A percentile compares a stretch with the other conserved stretches of the same genome.
Evolutionary conservation across 176 grass and related monocot species (phyloP).

Genomic region (Cenchrus americanus): DNA sequence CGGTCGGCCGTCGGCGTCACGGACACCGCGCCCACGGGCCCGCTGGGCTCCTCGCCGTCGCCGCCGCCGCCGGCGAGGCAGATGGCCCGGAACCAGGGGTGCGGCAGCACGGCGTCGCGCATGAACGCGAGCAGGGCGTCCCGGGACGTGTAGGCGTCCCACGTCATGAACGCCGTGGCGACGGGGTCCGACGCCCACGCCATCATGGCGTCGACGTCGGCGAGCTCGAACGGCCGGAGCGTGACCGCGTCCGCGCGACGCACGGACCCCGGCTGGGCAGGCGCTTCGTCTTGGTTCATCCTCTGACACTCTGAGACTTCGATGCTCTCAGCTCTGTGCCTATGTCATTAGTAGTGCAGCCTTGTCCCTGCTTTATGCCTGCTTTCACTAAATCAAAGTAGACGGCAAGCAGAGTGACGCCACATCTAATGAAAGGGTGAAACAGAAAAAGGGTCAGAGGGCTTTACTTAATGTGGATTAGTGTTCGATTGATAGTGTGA

Average conservation of each 20-base stretch:
- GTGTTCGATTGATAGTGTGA: neutral
- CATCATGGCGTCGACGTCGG: conserved; percentile 71
- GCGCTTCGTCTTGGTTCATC: conserved; percentile 20
- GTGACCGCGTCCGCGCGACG: conserved; percentile 15
- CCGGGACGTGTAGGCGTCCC: conserved; percentile 57
- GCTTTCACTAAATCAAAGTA: neutral
- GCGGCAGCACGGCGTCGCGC: conserved; percentile 51
- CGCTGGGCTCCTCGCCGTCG: neutral
- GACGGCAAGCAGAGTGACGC: too few species aligned
- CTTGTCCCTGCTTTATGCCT: neutral
- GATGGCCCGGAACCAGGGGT: conserved; percentile 73
- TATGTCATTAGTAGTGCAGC: neutral
- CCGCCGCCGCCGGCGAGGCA: conserved; percentile 39
- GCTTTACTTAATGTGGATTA: neutral
- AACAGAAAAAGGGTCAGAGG: neutral
- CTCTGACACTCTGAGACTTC: neutral
- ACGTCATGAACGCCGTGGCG: conserved; percentile 57
- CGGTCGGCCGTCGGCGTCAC: conserved; percentile 55
- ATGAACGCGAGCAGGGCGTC: conserved; percentile 59
- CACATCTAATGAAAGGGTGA: too few species aligned
- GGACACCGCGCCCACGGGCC: conserved; percentile 63
- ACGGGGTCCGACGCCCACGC: conserved; percentile 72
- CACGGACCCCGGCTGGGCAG: neutral
- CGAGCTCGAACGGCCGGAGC: conserved; percentile 65
- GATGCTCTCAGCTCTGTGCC: neutral